Conservation (phyloP, 2,329 filamentous ascomycete species). For the Trichocomaceae sp. region DNA sequence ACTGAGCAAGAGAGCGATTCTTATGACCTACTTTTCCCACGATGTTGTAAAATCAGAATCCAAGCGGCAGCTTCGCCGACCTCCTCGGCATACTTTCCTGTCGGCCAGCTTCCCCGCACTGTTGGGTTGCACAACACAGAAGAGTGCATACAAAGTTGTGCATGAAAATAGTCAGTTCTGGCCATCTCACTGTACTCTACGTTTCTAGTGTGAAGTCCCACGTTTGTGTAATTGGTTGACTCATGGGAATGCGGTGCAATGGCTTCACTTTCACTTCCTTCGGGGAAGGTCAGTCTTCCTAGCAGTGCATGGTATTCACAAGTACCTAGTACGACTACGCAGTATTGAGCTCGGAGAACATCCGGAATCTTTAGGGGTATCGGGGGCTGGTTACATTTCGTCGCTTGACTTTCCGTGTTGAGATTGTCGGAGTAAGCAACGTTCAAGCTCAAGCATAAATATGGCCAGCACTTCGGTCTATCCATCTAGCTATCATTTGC, state of each 20-base stretch:
- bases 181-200: too few relatives aligned
- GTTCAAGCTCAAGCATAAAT: neutral
- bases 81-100: neutral
- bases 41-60: neutral
- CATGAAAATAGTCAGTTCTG: too few relatives aligned
- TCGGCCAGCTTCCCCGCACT: neutral
- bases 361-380: neutral
- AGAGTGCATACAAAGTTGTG: too few relatives aligned
- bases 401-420: slow-evolving; percentile 5
- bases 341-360: neutral
- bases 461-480: neutral
- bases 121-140: too few relatives aligned
- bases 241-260: too few relatives aligned
- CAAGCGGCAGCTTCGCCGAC: neutral
- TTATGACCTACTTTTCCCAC: neutral
- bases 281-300: too few relatives aligned
- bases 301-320: too few relatives aligned
- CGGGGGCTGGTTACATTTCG: neutral
- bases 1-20: neutral
- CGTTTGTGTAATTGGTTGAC: too few relatives aligned
- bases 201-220: too few relatives aligned
- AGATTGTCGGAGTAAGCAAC: neutral
- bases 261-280: too few relatives aligned
- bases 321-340: neutral
- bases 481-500: neutral